Base-by-base conservation (phyloP, 1,284 basidiomycete species). In the Fistulinella staudtii region DNA sequence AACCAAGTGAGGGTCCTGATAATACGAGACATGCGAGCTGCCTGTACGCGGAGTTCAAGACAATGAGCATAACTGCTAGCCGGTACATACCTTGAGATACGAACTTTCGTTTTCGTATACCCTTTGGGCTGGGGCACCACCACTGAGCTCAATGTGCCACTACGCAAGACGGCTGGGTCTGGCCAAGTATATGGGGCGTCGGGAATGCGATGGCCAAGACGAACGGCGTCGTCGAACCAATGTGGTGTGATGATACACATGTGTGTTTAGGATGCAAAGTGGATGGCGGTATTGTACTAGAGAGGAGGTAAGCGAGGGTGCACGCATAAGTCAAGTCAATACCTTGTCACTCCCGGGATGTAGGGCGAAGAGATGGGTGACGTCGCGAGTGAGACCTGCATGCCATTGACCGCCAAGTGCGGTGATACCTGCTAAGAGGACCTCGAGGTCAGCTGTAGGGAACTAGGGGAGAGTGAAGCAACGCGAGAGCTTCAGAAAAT, bases 341-440 rank as follows among this genome's bases (percentile, higher is more conserved):
- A 65, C 60, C 60, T 83, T 85, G 38, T 71, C 69, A 10, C 72
- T 73, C 2, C 67, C 71, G 0, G 64, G 57, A 18, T 67, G 65
- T 21, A 83, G 64, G 23, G 81, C 80, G 54, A 94, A 85, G 37
- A 93, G 74, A 61, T 94, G 91, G 1, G 91, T 93, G 29, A 92
- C 84, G 51, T 94, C 91, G 46, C 77, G 76, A 0, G 89, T 90
- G 40, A 92, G 75, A 5, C 80, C 80, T 1, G 71, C 68, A 13
- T 85, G 76, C 78, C 81, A 91, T 61, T 88, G 84, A 3, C 93
- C 92, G 1, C 93, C 91, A n/a, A 89, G 76, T 0, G 82, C 77
- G 2, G 74, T 70, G 34, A 93, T 81, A 1, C 81, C 85, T 0
- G 81, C 83, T 1, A 76, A 76, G 31, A 93, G 76, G 6, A 87